Evolutionary conservation across 371 early-diverging fungal species (phyloP).

Genomic region (Apophysomyces sp.): DNA sequence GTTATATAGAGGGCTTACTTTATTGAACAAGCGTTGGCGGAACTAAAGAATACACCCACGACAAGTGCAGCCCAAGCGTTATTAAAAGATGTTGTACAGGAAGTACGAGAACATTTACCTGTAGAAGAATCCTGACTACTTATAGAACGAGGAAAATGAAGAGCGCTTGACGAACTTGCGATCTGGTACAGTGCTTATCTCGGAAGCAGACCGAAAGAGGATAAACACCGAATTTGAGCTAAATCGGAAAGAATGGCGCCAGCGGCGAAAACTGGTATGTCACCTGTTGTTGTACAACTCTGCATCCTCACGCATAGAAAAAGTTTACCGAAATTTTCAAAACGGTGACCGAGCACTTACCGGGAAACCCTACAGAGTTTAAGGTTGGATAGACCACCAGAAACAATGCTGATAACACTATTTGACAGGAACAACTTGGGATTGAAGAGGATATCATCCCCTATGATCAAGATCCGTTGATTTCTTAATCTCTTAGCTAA

Average conservation of each 20-base stretch:
- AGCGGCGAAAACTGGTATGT: conserved; percentile 13
- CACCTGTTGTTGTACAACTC: not conserved
- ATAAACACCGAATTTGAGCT: conserved; percentile 3
- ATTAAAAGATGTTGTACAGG: not conserved
- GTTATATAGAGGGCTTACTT: too few relatives aligned
- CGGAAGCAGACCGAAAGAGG: conserved; percentile 1
- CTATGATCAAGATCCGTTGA: not conserved
- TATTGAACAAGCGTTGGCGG: not conserved
- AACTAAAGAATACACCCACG: conserved; percentile 7
- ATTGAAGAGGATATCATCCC: conserved; percentile 13
- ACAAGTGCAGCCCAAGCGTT: not conserved
- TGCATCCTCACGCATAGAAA: not conserved
- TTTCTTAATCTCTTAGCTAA: not conserved
- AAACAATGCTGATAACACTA: not conserved
- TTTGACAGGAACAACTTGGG: conserved; percentile 10
- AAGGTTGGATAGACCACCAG: not conserved
- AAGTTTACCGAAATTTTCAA: conserved; percentile 14
- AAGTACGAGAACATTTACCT: not conserved
- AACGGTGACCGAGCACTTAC: conserved; percentile 12
- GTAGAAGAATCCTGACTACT: not conserved
- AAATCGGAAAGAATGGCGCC: conserved; percentile 12
- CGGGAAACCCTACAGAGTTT: conserved; percentile 5
- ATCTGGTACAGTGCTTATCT: not conserved
- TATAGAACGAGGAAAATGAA: conserved; percentile 2
- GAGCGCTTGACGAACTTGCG: conserved; percentile 6